These are phyloP conservation scores for Candida adriatica DNA, from an alignment of 805 yeast genomes.

Conservation along the genomic window DNA sequence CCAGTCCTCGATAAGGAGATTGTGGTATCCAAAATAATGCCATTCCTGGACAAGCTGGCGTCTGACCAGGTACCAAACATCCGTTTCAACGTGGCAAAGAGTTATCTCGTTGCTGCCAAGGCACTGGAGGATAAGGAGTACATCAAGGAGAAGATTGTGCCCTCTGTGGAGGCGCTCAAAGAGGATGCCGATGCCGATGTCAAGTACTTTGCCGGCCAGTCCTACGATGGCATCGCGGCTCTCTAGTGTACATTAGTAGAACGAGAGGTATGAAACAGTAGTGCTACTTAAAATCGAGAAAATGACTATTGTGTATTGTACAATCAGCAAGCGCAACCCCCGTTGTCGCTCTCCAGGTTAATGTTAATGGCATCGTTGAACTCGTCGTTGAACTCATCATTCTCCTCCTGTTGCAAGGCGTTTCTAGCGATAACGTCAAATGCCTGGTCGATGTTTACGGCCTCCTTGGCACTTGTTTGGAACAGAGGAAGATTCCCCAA, in stretches of 20 bases:
- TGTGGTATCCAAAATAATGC: constrained; percentile 61
- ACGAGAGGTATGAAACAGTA: neutral
- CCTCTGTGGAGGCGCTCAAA: constrained; percentile 56
- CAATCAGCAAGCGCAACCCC: constrained; percentile 23
- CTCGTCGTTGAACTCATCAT: constrained; percentile 86
- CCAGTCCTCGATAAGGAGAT: constrained; percentile 58
- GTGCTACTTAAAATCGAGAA: neutral
- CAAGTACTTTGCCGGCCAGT: constrained; percentile 71
- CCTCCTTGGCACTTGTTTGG: constrained; percentile 97
- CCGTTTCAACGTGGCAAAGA: constrained; percentile 89
- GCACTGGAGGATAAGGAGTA: constrained; percentile 36
- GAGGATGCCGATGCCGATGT: constrained; percentile 85
- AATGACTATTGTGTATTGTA: too few relatives aligned
- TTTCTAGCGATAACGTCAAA: constrained; percentile 93
- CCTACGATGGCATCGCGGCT: constrained; percentile 39
- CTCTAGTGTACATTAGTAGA: too few relatives aligned
- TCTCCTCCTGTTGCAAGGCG: constrained; percentile 92
- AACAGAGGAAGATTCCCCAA: constrained; percentile 83
- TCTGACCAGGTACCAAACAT: constrained; percentile 90
- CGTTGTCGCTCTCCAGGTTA: constrained; percentile 72
- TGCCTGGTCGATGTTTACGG: constrained; percentile 90
- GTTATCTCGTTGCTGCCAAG: constrained; percentile 57
- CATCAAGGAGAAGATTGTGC: constrained; percentile 47
- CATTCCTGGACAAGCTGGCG: constrained; percentile 67
- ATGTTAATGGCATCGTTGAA: constrained; percentile 95